A percentile compares a stretch with the other conserved stretches of the same genome.
Conservation (phyloP, 2,329 filamentous ascomycete species). For the Knoxdaviesia capensis region DNA sequence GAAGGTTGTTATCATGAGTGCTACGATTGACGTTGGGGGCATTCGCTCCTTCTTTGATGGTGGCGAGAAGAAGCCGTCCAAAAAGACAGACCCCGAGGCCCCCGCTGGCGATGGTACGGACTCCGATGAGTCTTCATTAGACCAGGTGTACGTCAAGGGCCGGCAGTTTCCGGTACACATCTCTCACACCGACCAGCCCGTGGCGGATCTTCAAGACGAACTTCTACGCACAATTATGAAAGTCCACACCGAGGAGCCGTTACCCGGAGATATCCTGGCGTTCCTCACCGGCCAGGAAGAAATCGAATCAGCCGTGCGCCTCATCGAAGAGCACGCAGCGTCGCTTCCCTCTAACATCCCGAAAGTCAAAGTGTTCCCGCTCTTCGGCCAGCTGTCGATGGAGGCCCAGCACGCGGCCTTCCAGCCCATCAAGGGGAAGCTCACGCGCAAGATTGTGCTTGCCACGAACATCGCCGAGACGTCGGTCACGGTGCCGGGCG, state of each 20-base stretch:
- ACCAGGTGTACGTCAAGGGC: constrained; percentile 49
- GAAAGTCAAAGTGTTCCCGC: constrained; percentile 49
- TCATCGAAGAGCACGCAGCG: constrained; percentile 61
- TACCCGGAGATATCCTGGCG: constrained; percentile 86
- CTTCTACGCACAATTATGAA: constrained; percentile 68
- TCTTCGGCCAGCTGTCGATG: constrained; percentile 81
- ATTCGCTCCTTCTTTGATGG: constrained; percentile 47
- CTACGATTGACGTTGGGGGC: constrained; percentile 72
- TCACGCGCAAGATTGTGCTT: constrained; percentile 73
- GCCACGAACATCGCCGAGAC: constrained; percentile 98
- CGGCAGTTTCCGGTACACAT: constrained; percentile 73
- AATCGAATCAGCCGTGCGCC: constrained; percentile 61
- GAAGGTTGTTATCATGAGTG: constrained; percentile 92
- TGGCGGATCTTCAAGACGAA: constrained; percentile 64
- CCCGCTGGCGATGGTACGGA: not conserved
- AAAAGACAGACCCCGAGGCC: no score
- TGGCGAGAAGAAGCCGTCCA: not conserved
- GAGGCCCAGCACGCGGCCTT: constrained; percentile 77
- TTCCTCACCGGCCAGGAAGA: constrained; percentile 89
- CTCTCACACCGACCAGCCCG: constrained; percentile 51
- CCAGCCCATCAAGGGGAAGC: constrained; percentile 45
- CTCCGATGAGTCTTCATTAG: constrained; percentile 9
- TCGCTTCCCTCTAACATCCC: constrained; percentile 58
- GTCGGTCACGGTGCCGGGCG: constrained; percentile 84
- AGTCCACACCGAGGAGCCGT: constrained; percentile 67